Evolutionary conservation across 2,329 filamentous ascomycete genomes (phyloP).

Genomic region (Trichoderma atroviride): DNA sequence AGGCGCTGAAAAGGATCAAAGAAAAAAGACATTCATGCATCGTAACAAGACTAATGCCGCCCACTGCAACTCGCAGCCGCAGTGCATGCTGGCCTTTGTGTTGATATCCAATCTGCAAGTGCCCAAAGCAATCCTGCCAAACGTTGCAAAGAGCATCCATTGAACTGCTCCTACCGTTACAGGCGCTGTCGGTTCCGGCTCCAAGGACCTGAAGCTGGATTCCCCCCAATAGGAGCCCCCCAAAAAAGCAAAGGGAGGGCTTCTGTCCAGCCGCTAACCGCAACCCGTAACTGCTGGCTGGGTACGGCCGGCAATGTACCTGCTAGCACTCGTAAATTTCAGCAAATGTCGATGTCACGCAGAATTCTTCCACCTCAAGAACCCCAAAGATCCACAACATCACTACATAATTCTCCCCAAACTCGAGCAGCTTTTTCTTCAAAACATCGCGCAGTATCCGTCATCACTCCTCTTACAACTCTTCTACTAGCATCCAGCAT

Average conservation of each 20-base stretch:
- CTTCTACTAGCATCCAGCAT: background rate
- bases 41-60: background rate
- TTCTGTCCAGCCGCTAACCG: conserved; percentile 23
- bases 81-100: background rate
- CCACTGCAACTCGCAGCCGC: background rate
- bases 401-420: conserved; percentile 23
- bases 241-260: conserved; percentile 14
- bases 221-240: background rate
- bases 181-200: conserved; percentile 21
- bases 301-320: conserved; percentile 23
- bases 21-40: background rate
- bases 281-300: conserved; percentile 14
- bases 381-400: conserved; percentile 24
- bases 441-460: conserved; percentile 18
- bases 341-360: conserved; percentile 27
- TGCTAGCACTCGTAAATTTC: conserved; percentile 25
- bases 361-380: conserved; percentile 26
- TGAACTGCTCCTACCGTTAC: background rate
- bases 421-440: conserved; percentile 10
- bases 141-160: background rate
- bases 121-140: background rate
- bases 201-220: conserved; percentile 19
- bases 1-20: background rate
- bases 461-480: background rate
- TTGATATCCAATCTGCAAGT: background rate